Evolutionary conservation across 2,329 filamentous ascomycete genomes (phyloP).

Genomic region (Geosmithia flava): DNA sequence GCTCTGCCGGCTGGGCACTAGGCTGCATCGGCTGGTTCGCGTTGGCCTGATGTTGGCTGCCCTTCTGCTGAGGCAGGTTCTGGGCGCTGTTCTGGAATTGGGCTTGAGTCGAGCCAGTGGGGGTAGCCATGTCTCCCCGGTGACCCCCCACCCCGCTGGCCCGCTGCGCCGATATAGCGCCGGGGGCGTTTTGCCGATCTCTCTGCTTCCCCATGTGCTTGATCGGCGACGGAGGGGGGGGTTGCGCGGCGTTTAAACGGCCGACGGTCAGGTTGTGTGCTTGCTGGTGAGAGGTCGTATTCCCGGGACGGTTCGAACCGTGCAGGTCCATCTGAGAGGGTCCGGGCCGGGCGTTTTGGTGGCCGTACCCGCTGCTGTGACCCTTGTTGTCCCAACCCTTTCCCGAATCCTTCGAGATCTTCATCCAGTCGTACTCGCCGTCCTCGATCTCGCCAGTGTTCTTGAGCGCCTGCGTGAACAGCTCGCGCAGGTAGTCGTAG

Average conservation of each 20-base stretch:
- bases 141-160: constrained; percentile 62
- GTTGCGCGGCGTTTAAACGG: constrained; percentile 91
- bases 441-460: constrained; percentile 91
- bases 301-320: constrained; percentile 54
- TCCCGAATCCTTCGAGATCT: constrained; percentile 69
- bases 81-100: constrained; percentile 95
- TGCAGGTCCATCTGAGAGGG: constrained; percentile 78
- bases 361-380: constrained; percentile 47
- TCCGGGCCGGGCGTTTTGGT: constrained; percentile 69
- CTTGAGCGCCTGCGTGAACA: constrained; percentile 93
- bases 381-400: constrained; percentile 82
- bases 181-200: constrained; percentile 66
- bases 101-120: constrained; percentile 83
- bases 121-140: constrained; percentile 68
- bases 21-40: constrained; percentile 40
- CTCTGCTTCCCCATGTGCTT: constrained; percentile 67
- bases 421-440: constrained; percentile 99
- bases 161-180: constrained; percentile 62
- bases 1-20: constrained; percentile 48
- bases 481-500: constrained; percentile 92
- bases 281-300: constrained; percentile 51
- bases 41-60: constrained; percentile 43
- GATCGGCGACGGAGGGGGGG: constrained; percentile 75
- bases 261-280: constrained; percentile 59
- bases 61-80: constrained; percentile 61